phyloP scores from a whole-genome alignment of 495 filamentous ascomycete species.

The Tuber borchii region DNA sequence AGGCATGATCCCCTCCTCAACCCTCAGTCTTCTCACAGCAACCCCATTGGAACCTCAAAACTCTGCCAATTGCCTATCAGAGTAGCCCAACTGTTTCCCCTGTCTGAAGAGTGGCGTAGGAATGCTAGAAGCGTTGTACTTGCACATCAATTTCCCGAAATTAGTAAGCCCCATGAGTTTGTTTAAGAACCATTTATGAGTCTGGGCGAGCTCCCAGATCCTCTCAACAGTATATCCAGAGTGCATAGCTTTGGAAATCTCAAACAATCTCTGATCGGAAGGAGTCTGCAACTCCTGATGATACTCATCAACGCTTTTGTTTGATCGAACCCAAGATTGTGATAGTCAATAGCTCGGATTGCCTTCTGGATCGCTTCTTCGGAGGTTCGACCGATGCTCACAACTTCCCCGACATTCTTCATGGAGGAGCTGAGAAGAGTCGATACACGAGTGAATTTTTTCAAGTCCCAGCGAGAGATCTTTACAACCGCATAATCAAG shows the following conservation, averaged over 20 bases:
- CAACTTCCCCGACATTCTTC: slow-evolving; percentile 99
- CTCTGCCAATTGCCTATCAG: slow-evolving; percentile 83
- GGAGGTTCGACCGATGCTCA: slow-evolving; percentile 94
- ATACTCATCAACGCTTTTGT: slow-evolving; percentile 91
- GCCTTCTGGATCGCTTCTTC: slow-evolving; percentile 99
- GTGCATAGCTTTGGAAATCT: slow-evolving; percentile 96
- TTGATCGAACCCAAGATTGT: slow-evolving; percentile 92
- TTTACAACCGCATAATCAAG: slow-evolving; percentile 98
- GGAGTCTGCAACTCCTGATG: slow-evolving; percentile 90
- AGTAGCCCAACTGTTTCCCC: slow-evolving; percentile 91
- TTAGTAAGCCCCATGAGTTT: slow-evolving; percentile 84
- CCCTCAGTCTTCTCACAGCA: slow-evolving; percentile 69
- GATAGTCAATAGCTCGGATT: slow-evolving; percentile 86
- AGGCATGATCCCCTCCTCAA: slow-evolving; percentile 77
- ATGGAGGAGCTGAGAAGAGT: slow-evolving; percentile 90
- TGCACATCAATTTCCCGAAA: slow-evolving; percentile 71
- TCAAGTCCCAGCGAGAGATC: slow-evolving; percentile 96
- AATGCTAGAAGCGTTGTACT: slow-evolving; percentile 63
- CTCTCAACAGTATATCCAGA: slow-evolving; percentile 87
- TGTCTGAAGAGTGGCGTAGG: slow-evolving; percentile 60
- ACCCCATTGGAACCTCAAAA: slow-evolving; percentile 92
- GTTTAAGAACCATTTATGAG: slow-evolving; percentile 95
- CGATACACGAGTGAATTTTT: slow-evolving; percentile 95
- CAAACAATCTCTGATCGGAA: slow-evolving; percentile 94
- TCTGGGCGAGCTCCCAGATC: slow-evolving; percentile 95